Evolutionary conservation across 495 filamentous ascomycete species (phyloP), one percentile per base, ranked within the genome.

Genomic region (Pyrenula massariospora): DNA sequence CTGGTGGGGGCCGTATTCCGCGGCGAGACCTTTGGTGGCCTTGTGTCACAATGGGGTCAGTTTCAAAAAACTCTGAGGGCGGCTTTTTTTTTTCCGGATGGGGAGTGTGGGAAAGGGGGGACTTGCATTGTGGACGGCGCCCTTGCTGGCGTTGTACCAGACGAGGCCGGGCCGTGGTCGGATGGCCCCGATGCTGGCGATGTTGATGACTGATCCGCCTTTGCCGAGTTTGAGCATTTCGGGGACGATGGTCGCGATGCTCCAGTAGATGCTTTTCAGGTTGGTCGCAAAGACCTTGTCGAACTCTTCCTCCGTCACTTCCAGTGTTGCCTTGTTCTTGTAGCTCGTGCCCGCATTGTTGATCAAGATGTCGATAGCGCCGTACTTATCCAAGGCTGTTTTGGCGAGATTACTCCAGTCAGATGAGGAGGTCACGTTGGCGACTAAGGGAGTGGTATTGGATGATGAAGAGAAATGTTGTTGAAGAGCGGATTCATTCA

Each of bases 91-190:
- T 24, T 12, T 20, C 2, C 20, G n/a, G 20, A 25, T 20, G 12
- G 12, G 53, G 31, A 1, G n/a, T 3, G 2, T 19, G 55, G 22
- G 21, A 50, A 3, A 19, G 22, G 11, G 10, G 22, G 20, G 23
- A 54, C 70, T 20, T 63, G 82, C 84, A 63, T 84, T 86, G 36
- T 76, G 75, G 2, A 85, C 80, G 22, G 84, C 83, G 1, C 78
- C 82, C 65, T 87, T 87, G 31, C 77, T 80, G 2, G 81, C 79
- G 62, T 86, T 87, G 61, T 87, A 87, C 82, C 82, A 86, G 11
- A 85, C 82, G 56, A 87, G 68, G 2, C 82, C 80, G 3, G 83
- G 81, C n/a, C 84, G 73, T 2, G 84, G 84, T 54, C 84, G 72
- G 22, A 73, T 77, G 10, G 80, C 80, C 2, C 82, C 84, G 24